Base-by-base conservation (phyloP, 2,329 filamentous ascomycete species). In the Epichloe sibirici region DNA sequence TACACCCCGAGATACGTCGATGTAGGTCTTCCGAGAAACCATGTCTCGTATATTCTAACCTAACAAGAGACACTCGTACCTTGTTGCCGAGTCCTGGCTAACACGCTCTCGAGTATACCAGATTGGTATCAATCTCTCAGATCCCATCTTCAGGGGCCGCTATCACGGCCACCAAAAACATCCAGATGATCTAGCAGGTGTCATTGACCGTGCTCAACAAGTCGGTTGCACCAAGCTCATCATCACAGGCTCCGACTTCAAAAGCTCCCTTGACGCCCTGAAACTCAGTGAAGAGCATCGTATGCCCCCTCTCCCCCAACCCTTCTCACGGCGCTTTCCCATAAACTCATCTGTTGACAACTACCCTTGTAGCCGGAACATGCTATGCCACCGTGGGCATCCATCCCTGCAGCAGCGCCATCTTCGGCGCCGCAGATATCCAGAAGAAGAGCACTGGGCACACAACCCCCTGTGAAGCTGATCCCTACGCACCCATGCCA, bases 61-160 rank as follows among this genome's bases (percentile, higher is more conserved):
- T 8, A 28, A 6, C 5, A 12, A 34, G 9, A 45, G n/a, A 45
- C 13, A 25, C 8, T 28, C 5, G 4, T 13, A 9, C 25, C 5
- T 8, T 12, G 4, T 21, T 11, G n/a, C 12, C 13, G 28, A 46
- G 8, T 21, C 28, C 34, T n/a, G 44, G 34, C 28, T 35, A 5
- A 46, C 8, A 35, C 7, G 3, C 1, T 31, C 9, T 31, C 31
- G 7, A 31, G 39, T 57, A 58, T 38, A 61, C 57, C 64, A 85
- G 81, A 85, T 98, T 63, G 93, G 91, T 53, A 96, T 98, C 75
- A 98, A 98, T 68, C 79, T 98, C 52, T 87, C 90, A 51, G 93
- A 98, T 64, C 87, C 88, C 50, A 88, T 96, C 55, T 98, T 91
- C 68, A 79, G 81, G 46, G 93, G 93, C 49, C 70, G 79, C 43